phyloP scores from a whole-genome alignment of 768 basidiomycete species.

The Lenzites betulinus region DNA sequence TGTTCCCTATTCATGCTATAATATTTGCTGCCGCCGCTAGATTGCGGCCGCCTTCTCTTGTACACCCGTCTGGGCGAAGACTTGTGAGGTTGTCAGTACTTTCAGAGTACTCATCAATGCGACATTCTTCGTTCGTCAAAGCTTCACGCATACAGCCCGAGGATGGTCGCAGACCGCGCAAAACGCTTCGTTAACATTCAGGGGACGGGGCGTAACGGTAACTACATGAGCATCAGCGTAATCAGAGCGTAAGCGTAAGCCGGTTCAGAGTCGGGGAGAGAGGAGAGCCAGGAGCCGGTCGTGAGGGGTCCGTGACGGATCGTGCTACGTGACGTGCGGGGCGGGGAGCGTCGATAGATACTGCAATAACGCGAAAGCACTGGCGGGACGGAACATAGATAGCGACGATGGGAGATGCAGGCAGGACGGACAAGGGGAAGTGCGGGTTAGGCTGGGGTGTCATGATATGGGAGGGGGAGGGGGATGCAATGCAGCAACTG shows the following conservation, averaged over 20 bases:
- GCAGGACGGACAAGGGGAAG: background rate
- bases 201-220: constrained; percentile 9
- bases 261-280: background rate
- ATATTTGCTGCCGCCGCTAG: background rate
- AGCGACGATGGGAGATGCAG: constrained; percentile 20
- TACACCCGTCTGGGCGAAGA: too few relatives aligned
- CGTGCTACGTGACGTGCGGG: constrained; percentile 10
- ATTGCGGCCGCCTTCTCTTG: too few relatives aligned
- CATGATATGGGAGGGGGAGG: background rate
- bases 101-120: too few relatives aligned
- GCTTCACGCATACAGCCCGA: too few relatives aligned
- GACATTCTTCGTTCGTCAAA: too few relatives aligned
- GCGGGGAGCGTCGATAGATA: constrained; percentile 25
- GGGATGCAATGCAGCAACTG: background rate
- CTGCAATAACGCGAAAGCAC: constrained; percentile 25
- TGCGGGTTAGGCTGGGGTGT: background rate
- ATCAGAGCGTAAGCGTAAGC: constrained; percentile 24
- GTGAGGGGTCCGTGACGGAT: constrained; percentile 19
- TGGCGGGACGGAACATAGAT: constrained; percentile 22
- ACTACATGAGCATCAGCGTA: constrained; percentile 22
- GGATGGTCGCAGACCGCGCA: constrained; percentile 17
- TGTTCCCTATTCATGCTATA: background rate
- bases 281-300: constrained; percentile 5
- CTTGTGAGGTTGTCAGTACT: too few relatives aligned
- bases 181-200: constrained; percentile 13